Evolutionary conservation across 306 rosid genomes (phyloP).

Genomic region (Corylus americana): DNA sequence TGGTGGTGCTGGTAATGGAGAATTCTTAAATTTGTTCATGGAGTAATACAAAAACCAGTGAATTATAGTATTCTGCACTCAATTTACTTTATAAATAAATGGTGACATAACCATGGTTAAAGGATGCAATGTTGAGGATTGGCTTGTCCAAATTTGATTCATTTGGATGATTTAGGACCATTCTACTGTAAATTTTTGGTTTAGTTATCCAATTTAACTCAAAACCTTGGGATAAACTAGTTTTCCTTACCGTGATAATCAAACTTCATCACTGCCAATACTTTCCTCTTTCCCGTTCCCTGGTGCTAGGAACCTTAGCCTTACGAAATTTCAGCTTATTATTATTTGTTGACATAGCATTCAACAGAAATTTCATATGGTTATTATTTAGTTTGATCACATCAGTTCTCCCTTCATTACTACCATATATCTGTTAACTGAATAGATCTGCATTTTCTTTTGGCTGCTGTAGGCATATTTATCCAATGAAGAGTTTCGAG

Average conservation of each 20-base stretch:
- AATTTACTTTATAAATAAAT: neutral
- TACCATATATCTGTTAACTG: neutral
- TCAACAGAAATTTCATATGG: no score
- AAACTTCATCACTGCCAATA: no score
- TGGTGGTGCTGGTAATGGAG: constrained; percentile 48
- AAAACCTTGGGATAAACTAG: no score
- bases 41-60: neutral
- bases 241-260: no score
- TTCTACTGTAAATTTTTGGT: no score
- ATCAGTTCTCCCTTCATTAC: neutral
- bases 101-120: neutral
- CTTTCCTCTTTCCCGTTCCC: no score
- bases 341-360: no score
- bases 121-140: constrained; percentile 1
- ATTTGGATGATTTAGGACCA: neutral
- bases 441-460: constrained; percentile 25
- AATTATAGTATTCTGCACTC: neutral
- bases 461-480: constrained; percentile 67
- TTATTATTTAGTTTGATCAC: constrained; percentile 3
- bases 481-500: constrained; percentile 72
- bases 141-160: constrained; percentile 13
- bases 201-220: no score
- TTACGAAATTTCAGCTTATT: no score
- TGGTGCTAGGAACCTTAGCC: no score
- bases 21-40: constrained; percentile 19